Conservation (phyloP, 2,329 filamentous ascomycete species). For the Alternaria ventricosa region DNA sequence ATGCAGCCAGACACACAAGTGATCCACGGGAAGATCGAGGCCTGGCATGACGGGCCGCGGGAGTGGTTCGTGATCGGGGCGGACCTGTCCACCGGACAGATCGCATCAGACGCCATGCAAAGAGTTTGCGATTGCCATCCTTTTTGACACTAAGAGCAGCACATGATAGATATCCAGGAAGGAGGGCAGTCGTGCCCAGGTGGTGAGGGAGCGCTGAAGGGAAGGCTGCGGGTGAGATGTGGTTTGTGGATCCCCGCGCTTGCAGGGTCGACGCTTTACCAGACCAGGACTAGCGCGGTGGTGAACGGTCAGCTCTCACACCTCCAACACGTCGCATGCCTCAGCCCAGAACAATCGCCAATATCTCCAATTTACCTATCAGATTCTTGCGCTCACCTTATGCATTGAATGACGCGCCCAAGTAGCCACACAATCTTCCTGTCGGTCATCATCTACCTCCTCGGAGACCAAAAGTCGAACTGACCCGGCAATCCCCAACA, state of each 20-base stretch:
- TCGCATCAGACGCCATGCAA: background rate
- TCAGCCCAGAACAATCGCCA: background rate
- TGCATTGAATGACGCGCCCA: background rate
- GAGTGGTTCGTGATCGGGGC: background rate
- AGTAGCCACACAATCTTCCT: background rate
- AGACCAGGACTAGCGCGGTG: background rate
- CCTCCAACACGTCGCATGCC: background rate
- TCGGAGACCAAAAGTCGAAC: background rate
- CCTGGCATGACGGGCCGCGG: fast-evolving
- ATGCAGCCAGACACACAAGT: background rate
- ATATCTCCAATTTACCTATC: background rate
- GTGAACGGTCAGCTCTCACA: background rate
- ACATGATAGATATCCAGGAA: background rate
- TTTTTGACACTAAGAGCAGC: background rate
- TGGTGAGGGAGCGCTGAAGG: too few relatives aligned
- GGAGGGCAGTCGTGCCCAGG: too few relatives aligned
- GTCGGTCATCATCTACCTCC: background rate
- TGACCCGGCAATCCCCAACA: too few relatives aligned
- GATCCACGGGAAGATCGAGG: background rate
- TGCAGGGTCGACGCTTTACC: background rate
- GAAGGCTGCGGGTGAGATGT: background rate
- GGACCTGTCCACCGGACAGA: background rate
- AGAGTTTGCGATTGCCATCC: fast-evolving
- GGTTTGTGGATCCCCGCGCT: background rate
- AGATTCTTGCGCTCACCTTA: background rate